A percentile compares a stretch with the other conserved stretches of the same genome.
These are phyloP conservation scores for Canavalia ensiformis DNA, from an alignment of 306 rosid species.

Conservation along the genomic window DNA sequence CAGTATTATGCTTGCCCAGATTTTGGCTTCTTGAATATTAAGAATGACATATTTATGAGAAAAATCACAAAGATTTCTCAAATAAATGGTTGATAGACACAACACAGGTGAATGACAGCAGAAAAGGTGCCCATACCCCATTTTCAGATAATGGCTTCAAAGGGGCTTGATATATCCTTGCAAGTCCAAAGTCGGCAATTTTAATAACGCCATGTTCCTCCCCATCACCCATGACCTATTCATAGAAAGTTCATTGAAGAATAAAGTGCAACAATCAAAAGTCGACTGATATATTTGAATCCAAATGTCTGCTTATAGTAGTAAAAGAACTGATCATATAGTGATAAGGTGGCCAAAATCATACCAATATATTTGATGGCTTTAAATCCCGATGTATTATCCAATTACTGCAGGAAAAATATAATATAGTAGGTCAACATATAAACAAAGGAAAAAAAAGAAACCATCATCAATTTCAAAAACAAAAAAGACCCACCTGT, in stretches of 20 bases:
- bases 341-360: slow-evolving; percentile 26
- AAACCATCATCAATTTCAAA: slow-evolving; percentile 35
- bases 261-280: slow-evolving; percentile 17
- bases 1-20: slow-evolving; percentile 14
- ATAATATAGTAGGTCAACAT: slow-evolving; percentile 36
- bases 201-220: slow-evolving; percentile 94
- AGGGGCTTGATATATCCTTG: slow-evolving; percentile 96
- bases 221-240: slow-evolving; percentile 93
- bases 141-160: slow-evolving; percentile 77
- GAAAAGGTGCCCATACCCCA: slow-evolving; percentile 70
- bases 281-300: slow-evolving; percentile 10
- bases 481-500: slow-evolving; percentile 62
- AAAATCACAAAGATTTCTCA: not conserved
- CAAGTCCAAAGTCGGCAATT: slow-evolving; percentile 99
- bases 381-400: slow-evolving; percentile 93
- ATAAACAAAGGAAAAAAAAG: slow-evolving; percentile 32
- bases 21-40: slow-evolving; percentile 1
- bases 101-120: slow-evolving; percentile 19
- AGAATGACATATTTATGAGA: slow-evolving; percentile 6
- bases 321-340: slow-evolving; percentile 22
- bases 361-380: slow-evolving; percentile 97
- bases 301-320: slow-evolving; percentile 11
- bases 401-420: slow-evolving; percentile 80
- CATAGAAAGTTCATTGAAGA: slow-evolving; percentile 35
- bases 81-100: slow-evolving; percentile 18